Percentiles rank a stretch among this genome's conserved stretches.
phyloP scores from a whole-genome alignment of 441 rosid genomes.

The Erysimum cheiri region DNA sequence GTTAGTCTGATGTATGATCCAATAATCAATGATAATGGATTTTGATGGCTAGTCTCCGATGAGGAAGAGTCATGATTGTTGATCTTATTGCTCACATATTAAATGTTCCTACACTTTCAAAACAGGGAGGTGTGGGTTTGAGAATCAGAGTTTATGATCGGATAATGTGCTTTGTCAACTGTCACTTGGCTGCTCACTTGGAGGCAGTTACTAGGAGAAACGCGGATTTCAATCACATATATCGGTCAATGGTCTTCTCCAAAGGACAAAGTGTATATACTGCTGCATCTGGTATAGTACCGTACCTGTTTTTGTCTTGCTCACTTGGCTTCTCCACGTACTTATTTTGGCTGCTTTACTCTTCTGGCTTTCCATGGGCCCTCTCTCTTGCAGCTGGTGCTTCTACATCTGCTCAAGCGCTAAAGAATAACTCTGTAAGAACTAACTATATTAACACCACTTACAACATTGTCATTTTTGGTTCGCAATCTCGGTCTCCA shows the following conservation, averaged over 20 bases:
- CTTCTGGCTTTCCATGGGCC: conserved; percentile 74
- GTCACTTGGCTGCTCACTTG: conserved; percentile 98
- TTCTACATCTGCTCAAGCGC: conserved; percentile 63
- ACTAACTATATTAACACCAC: conserved; percentile 8
- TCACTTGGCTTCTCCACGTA: conserved; percentile 69
- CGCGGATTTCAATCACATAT: conserved; percentile 97
- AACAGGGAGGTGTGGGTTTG: conserved; percentile 98
- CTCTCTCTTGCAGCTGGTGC: conserved; percentile 89
- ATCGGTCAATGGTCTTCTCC: conserved; percentile 75
- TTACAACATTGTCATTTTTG: background rate
- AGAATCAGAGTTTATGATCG: conserved; percentile 92
- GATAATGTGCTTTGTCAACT: conserved; percentile 94
- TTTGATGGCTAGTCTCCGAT: conserved; percentile 4
- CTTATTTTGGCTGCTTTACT: conserved; percentile 80
- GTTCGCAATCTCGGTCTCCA: conserved; percentile 19
- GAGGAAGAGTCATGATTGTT: conserved; percentile 1
- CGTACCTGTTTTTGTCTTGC: conserved; percentile 71
- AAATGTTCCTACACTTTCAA: conserved; percentile 25
- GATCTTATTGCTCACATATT: conserved; percentile 24
- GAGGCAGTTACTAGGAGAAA: conserved; percentile 97
- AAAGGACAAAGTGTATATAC: conserved; percentile 61
- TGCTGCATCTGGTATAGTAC: conserved; percentile 81
- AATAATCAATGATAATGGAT: conserved; percentile 4
- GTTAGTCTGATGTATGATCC: conserved; percentile 4
- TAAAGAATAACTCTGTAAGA: conserved; percentile 69